phyloP scores from a whole-genome alignment of 139 green algal species.

The Micromonas commoda region DNA sequence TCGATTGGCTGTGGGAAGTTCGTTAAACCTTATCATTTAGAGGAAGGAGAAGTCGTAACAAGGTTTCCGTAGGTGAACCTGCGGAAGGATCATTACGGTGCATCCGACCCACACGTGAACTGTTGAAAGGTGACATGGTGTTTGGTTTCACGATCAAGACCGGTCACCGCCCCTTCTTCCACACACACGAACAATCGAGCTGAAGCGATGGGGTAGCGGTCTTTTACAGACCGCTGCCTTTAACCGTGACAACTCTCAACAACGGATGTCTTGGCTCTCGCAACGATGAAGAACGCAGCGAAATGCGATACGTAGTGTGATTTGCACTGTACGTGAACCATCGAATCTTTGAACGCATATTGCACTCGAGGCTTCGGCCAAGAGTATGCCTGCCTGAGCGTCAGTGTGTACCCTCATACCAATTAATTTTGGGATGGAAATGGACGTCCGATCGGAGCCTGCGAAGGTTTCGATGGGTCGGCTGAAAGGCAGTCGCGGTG shows the following conservation, averaged over 20 bases:
- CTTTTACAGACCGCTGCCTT: neutral
- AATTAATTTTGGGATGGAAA: slow-evolving; percentile 20
- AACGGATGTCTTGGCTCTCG: slow-evolving; percentile 77
- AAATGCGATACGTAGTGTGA: slow-evolving; percentile 92
- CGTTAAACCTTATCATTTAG: slow-evolving; percentile 40
- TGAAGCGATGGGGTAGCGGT: neutral
- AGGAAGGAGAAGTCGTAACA: slow-evolving; percentile 46
- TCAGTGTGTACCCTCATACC: slow-evolving; percentile 54
- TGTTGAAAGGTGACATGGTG: slow-evolving; percentile 8
- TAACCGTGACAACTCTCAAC: slow-evolving; percentile 72
- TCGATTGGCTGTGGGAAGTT: slow-evolving; percentile 33
- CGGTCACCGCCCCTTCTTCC: neutral
- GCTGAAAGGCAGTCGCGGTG: slow-evolving; percentile 26
- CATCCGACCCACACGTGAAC: slow-evolving; percentile 31
- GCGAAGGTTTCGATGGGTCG: slow-evolving; percentile 1
- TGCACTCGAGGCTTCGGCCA: slow-evolving; percentile 68
- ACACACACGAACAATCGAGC: neutral
- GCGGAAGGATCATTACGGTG: slow-evolving; percentile 32
- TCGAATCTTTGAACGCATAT: slow-evolving; percentile 90
- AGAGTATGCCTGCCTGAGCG: slow-evolving; percentile 83
- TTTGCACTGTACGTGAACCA: slow-evolving; percentile 83
- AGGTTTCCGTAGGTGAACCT: slow-evolving; percentile 41
- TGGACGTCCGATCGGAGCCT: slow-evolving; percentile 18
- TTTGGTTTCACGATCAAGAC: neutral
- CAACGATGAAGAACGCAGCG: slow-evolving; percentile 91